These are phyloP conservation scores for Arthrobotrys entomopaga DNA, from an alignment of 2,329 filamentous ascomycete species.

Conservation along the genomic window DNA sequence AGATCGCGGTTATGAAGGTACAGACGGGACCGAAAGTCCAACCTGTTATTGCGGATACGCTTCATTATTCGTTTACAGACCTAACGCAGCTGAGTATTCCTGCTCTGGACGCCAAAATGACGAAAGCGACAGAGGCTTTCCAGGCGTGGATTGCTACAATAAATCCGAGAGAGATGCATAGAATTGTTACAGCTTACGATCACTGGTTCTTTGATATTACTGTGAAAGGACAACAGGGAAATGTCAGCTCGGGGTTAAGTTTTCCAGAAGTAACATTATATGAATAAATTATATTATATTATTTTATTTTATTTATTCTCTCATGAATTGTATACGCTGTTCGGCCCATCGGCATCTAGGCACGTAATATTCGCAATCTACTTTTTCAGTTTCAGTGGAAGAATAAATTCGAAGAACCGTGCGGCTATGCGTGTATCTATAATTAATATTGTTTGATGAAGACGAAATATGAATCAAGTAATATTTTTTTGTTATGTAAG, in stretches of 20 bases:
- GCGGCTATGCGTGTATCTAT: too few species aligned
- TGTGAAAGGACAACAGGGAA: slow-evolving; percentile 12
- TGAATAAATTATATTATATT: too few species aligned
- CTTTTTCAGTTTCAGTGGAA: too few species aligned
- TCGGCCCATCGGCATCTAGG: too few species aligned
- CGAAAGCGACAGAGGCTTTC: slow-evolving; percentile 26
- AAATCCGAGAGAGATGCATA: slow-evolving; percentile 27
- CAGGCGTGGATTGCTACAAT: slow-evolving; percentile 27
- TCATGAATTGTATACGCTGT: too few species aligned
- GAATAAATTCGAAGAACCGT: too few species aligned
- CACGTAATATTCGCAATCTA: too few species aligned
- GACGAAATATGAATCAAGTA: too few species aligned
- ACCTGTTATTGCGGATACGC: slow-evolving; percentile 27
- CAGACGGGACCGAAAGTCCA: slow-evolving; percentile 42
- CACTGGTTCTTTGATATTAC: slow-evolving; percentile 44
- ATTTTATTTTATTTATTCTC: too few species aligned
- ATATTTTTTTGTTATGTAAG: too few species aligned
- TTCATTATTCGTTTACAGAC: slow-evolving; percentile 36
- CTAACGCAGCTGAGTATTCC: slow-evolving; percentile 34
- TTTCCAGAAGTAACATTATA: slow-evolving; percentile 21
- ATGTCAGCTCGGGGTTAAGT: slow-evolving; percentile 6
- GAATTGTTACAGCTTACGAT: slow-evolving; percentile 25
- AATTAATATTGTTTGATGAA: too few species aligned
- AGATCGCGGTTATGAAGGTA: slow-evolving; percentile 28
- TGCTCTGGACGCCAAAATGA: slow-evolving; percentile 17